phyloP scores from a whole-genome alignment of 148 eudicot genomes.

The Chenopodium album region DNA sequence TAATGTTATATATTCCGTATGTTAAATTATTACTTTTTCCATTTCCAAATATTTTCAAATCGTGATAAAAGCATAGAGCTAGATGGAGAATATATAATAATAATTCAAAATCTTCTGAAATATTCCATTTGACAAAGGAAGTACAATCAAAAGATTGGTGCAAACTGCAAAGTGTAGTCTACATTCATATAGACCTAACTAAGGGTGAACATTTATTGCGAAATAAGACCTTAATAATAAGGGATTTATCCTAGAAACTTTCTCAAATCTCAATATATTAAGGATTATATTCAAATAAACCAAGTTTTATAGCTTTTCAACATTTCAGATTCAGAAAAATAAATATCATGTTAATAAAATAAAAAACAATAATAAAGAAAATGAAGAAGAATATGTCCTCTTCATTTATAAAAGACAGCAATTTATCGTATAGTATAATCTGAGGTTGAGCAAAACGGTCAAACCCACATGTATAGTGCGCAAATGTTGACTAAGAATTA shows the following conservation, averaged over 20 bases:
- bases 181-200: neutral
- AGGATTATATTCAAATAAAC: neutral
- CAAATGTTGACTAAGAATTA: conserved; percentile 1
- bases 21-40: too few species aligned
- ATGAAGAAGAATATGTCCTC: neutral
- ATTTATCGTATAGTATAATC: neutral
- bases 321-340: neutral
- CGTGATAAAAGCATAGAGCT: too few species aligned
- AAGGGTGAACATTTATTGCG: neutral
- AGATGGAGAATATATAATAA: neutral
- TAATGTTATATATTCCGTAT: too few species aligned
- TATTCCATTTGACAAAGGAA: neutral
- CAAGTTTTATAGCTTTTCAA: neutral
- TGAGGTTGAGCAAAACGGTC: neutral
- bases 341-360: neutral
- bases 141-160: neutral
- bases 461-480: neutral
- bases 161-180: neutral
- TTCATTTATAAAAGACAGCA: neutral
- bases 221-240: neutral
- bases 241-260: neutral
- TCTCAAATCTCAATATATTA: neutral
- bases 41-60: too few species aligned
- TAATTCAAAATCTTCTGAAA: too few species aligned
- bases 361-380: neutral